These are phyloP conservation scores for Hyphopichia pseudoburtonii DNA, from an alignment of 1,139 yeast species.

Conservation along the genomic window DNA sequence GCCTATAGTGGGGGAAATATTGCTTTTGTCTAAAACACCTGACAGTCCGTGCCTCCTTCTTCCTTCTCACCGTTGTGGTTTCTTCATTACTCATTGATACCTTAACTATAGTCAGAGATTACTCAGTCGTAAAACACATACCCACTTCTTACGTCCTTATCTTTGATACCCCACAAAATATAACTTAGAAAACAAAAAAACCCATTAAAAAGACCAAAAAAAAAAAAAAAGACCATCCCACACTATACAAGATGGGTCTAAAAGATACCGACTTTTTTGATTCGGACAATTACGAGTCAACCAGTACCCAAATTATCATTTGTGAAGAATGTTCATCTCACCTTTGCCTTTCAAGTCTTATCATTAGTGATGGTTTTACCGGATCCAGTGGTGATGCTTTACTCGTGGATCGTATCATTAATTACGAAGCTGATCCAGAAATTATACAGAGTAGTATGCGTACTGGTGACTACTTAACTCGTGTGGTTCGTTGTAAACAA, in stretches of 20 bases:
- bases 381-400: slow-evolving; percentile 56
- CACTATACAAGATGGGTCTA: slow-evolving; percentile 29
- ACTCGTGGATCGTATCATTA: slow-evolving; percentile 50
- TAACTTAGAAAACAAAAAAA: not conserved
- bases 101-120: too few relatives aligned
- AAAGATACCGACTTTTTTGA: slow-evolving; percentile 41
- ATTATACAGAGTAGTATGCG: slow-evolving; percentile 51
- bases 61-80: too few relatives aligned
- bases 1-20: not conserved
- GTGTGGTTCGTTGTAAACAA: slow-evolving; percentile 64
- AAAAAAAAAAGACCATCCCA: too few relatives aligned
- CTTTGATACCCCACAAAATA: too few relatives aligned
- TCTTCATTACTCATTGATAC: too few relatives aligned
- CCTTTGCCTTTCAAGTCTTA: slow-evolving; percentile 46
- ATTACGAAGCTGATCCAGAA: slow-evolving; percentile 31
- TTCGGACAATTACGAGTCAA: slow-evolving; percentile 30
- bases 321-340: slow-evolving; percentile 56
- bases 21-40: not conserved
- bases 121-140: too few relatives aligned
- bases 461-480: slow-evolving; percentile 70
- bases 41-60: too few relatives aligned
- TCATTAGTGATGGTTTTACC: slow-evolving; percentile 50
- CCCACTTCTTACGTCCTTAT: too few relatives aligned
- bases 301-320: slow-evolving; percentile 43
- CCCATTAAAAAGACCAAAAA: not conserved